Evolutionary conservation across 176 grass and related monocot genomes (phyloP).

Genomic region (Aechmea fasciata): DNA sequence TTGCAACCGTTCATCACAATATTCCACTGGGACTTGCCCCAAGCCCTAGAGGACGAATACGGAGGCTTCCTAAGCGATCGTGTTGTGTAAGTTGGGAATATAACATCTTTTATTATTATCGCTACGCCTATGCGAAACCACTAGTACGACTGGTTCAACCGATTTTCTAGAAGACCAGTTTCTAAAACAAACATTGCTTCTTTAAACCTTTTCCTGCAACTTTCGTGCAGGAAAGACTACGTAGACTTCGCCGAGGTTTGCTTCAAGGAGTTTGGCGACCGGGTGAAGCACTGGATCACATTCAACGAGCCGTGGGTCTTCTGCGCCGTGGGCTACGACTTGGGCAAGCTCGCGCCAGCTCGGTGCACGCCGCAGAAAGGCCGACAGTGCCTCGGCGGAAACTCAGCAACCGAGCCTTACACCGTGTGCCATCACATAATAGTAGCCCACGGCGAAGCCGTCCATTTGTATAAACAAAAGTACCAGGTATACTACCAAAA

Average conservation of each 20-base stretch:
- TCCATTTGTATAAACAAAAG: conserved; percentile 31
- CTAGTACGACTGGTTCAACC: too few species aligned
- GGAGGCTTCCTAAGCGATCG: conserved; percentile 50
- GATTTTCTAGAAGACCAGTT: too few species aligned
- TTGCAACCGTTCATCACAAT: background rate
- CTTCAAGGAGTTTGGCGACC: conserved; percentile 70
- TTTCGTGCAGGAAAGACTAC: conserved; percentile 55
- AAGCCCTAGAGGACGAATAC: conserved; percentile 10
- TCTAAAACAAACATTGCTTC: background rate
- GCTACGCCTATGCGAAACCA: too few species aligned
- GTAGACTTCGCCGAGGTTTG: conserved; percentile 50
- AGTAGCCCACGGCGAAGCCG: conserved; percentile 43
- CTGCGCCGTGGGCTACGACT: conserved; percentile 29
- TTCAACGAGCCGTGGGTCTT: conserved; percentile 46
- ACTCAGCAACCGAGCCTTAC: conserved; percentile 62
- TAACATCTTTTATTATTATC: too few species aligned
- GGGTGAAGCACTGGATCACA: conserved; percentile 80
- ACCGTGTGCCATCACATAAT: conserved; percentile 38
- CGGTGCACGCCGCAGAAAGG: conserved; percentile 42
- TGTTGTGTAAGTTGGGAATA: conserved; percentile 47
- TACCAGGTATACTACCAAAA: conserved; percentile 26
- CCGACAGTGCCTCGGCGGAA: conserved; percentile 21
- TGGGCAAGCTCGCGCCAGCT: conserved; percentile 4
- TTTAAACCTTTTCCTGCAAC: background rate
- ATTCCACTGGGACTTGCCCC: too few species aligned